These are phyloP conservation scores for Acacia crassicarpa DNA, from an alignment of 306 rosid species.

Conservation along the genomic window DNA sequence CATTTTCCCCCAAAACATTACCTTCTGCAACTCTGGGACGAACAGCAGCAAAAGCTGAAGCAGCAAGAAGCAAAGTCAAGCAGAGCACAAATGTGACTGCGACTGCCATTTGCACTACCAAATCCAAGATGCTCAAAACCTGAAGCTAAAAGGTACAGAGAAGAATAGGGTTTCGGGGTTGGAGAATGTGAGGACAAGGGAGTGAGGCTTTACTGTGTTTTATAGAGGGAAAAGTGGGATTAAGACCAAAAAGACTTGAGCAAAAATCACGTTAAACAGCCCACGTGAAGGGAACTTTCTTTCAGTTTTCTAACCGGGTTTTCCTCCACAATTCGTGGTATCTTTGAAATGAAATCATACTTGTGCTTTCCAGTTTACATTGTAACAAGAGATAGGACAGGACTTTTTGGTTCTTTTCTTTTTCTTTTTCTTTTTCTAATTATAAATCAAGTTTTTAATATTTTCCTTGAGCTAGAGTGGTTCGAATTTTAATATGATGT, in stretches of 20 bases:
- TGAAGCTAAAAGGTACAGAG: neutral
- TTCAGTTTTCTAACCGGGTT: slow-evolving; percentile 34
- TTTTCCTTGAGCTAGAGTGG: too few relatives aligned
- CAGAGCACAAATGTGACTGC: slow-evolving; percentile 38
- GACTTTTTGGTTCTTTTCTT: neutral
- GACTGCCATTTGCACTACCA: slow-evolving; percentile 43
- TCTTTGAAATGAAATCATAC: slow-evolving; percentile 22
- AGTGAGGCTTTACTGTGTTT: slow-evolving; percentile 25
- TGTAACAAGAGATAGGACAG: neutral
- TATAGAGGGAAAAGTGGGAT: slow-evolving; percentile 30
- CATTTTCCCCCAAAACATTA: slow-evolving; percentile 24
- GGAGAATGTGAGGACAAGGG: neutral
- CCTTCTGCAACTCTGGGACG: slow-evolving; percentile 63
- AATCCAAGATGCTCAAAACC: slow-evolving; percentile 10
- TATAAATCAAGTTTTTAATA: neutral
- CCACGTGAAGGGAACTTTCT: slow-evolving; percentile 35
- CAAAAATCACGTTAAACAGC: slow-evolving; percentile 45
- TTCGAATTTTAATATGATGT: neutral
- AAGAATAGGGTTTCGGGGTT: slow-evolving; percentile 18
- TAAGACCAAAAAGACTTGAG: slow-evolving; percentile 18
- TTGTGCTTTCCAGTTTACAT: neutral
- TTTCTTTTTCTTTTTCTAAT: neutral
- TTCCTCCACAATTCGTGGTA: slow-evolving; percentile 64
- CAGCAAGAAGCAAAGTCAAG: slow-evolving; percentile 38
- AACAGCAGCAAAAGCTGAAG: slow-evolving; percentile 50